Base-by-base conservation (phyloP, 306 rosid species). In the Delonix regia region DNA sequence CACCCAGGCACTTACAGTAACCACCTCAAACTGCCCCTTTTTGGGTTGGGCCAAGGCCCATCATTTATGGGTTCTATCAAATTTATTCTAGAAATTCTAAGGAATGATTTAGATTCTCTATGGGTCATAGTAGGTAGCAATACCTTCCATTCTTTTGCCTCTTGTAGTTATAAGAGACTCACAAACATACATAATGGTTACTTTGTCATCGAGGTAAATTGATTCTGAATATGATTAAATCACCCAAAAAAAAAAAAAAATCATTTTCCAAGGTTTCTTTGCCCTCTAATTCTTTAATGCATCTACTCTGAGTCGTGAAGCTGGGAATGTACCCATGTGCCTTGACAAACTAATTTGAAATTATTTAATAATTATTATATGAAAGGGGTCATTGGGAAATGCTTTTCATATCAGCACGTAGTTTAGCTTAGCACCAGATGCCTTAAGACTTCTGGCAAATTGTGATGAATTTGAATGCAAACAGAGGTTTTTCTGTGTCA, bases 51-150 rank as follows among this genome's bases (percentile, higher is more conserved):
- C n/a, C n/a, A n/a, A n/a, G n/a, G n/a, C n/a, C n/a, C n/a, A n/a
- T n/a, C n/a, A n/a, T n/a, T n/a, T n/a, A n/a, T n/a, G n/a, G n/a
- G n/a, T n/a, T n/a, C n/a, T n/a, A n/a, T n/a, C n/a, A n/a, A n/a
- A n/a, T 73, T 34, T 27, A 19, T 45, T 76, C 48, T 59, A 62
- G 64, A 72, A 51, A 73, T 59, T 47, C 51, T 59, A 16, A n/a
- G 60, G 74, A 82, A 51, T 81, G 51, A 47, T 65, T 73, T 75
- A 57, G 3, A 39, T 74, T 81, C 33, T 41, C n/a, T 66, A 47
- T 47, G 18, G 80, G 62, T 49, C 49, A 27, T 48, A 64, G 71
- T 9, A 2, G 52, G 25, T 39, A 56, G 66, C 39, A 6, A 52
- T 53, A 44, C 21, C 44, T 8, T 60, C 27, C n/a, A 28, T 22